Evolutionary conservation across 306 rosid genomes (phyloP).

Genomic region (Vigna mungo): DNA sequence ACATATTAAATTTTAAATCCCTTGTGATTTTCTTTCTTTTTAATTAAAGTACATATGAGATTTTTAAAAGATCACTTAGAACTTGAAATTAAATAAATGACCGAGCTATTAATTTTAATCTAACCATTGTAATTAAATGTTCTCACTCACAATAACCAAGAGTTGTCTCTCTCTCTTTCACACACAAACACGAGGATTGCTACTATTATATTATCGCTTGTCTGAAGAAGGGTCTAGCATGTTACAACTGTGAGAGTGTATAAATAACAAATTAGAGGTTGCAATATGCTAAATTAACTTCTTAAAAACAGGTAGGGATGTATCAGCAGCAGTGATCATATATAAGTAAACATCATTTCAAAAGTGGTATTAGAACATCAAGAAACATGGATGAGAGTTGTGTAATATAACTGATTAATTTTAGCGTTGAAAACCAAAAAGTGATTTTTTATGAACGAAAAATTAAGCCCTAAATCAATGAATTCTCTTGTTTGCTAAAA

Average conservation of each 20-base stretch:
- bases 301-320: neutral
- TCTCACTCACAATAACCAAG: neutral
- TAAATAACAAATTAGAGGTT: neutral
- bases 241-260: neutral
- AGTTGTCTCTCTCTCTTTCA: neutral
- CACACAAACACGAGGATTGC: neutral
- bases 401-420: too few relatives aligned
- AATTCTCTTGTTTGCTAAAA: too few relatives aligned
- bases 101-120: neutral
- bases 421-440: neutral
- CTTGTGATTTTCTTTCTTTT: neutral
- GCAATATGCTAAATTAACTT: neutral
- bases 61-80: neutral
- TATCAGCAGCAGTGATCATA: neutral
- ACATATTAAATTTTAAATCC: neutral
- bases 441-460: constrained; percentile 11
- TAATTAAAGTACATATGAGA: neutral
- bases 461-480: neutral
- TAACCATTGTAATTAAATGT: neutral
- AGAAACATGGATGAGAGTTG: too few relatives aligned
- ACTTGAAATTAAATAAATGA: neutral
- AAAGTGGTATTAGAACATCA: neutral
- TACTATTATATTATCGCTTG: neutral
- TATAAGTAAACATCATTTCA: neutral
- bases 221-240: neutral